These are phyloP conservation scores for Marchantia polymorpha DNA, from an alignment of 225 moss, liverwort and hornwort species.

Conservation along the genomic window DNA sequence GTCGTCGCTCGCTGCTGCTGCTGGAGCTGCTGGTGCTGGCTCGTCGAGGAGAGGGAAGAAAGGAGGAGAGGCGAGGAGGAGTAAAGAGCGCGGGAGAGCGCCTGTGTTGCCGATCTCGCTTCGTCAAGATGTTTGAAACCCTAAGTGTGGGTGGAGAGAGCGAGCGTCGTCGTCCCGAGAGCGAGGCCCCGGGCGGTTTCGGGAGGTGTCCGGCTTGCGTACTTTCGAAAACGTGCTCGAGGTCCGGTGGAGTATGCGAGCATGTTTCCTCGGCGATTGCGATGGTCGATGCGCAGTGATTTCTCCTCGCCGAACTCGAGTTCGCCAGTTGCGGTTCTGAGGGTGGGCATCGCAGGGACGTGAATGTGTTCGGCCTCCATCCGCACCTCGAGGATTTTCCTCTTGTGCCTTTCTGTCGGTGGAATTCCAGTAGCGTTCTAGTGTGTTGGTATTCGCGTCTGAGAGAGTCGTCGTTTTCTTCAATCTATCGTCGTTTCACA, in stretches of 20 bases:
- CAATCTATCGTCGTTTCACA: neutral
- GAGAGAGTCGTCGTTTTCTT: neutral
- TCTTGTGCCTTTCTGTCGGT: neutral
- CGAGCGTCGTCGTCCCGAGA: neutral
- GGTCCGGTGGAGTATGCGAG: neutral
- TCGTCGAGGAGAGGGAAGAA: neutral
- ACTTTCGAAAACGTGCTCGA: neutral
- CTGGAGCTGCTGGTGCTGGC: neutral
- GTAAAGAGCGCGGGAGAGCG: conserved; percentile 5
- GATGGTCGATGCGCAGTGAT: neutral
- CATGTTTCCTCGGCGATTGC: neutral
- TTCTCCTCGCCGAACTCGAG: neutral
- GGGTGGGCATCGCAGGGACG: neutral
- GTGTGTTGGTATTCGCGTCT: neutral
- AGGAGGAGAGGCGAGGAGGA: neutral
- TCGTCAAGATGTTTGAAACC: neutral
- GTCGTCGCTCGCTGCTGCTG: neutral
- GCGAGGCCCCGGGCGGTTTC: conserved; percentile 4
- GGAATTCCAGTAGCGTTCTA: neutral
- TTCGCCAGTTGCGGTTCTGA: neutral
- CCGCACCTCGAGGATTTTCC: neutral
- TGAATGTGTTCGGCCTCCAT: too few relatives aligned
- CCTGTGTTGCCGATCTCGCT: neutral
- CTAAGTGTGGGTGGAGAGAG: neutral
- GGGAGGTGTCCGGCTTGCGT: neutral